Evolutionary conservation across 1,139 yeast species (phyloP).

Genomic region (Sugiyamaella grinbergsii): DNA sequence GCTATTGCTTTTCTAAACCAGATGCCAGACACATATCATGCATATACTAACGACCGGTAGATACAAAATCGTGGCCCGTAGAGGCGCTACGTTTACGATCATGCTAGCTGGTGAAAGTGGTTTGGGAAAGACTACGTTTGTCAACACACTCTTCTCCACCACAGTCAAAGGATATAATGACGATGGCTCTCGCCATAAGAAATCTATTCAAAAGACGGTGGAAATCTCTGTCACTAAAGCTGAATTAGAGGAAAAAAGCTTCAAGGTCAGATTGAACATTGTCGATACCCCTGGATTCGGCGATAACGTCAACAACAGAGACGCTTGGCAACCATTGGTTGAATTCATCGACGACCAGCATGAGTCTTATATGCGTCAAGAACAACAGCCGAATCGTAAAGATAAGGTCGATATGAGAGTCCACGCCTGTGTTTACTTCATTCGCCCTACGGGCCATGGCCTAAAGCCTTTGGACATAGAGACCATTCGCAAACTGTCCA

Average conservation of each 20-base stretch:
- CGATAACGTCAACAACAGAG: constrained; percentile 89
- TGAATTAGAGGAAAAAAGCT: constrained; percentile 87
- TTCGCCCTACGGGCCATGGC: constrained; percentile 95
- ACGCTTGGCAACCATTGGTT: constrained; percentile 90
- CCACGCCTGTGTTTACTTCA: constrained; percentile 92
- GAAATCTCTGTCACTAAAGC: constrained; percentile 91
- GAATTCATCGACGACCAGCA: constrained; percentile 98
- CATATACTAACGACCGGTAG: constrained; percentile 45
- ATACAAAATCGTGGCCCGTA: constrained; percentile 83
- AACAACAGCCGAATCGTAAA: constrained; percentile 83
- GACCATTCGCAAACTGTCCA: constrained; percentile 82
- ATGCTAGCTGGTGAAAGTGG: constrained; percentile 98
- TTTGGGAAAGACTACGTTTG: constrained; percentile 82
- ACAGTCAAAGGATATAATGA: constrained; percentile 65
- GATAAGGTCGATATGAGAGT: constrained; percentile 73
- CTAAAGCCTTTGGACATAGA: constrained; percentile 93
- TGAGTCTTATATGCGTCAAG: constrained; percentile 92
- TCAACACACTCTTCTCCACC: constrained; percentile 77
- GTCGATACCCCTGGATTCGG: constrained; percentile 99
- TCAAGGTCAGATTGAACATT: constrained; percentile 78
- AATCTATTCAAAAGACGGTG: constrained; percentile 81
- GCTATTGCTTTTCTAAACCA: too few species aligned
- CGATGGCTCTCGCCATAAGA: constrained; percentile 65
- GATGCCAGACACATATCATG: too few species aligned
- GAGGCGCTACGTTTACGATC: constrained; percentile 86